Conservation (phyloP, 2,329 filamentous ascomycete genomes). For the Penicillium sp. region DNA sequence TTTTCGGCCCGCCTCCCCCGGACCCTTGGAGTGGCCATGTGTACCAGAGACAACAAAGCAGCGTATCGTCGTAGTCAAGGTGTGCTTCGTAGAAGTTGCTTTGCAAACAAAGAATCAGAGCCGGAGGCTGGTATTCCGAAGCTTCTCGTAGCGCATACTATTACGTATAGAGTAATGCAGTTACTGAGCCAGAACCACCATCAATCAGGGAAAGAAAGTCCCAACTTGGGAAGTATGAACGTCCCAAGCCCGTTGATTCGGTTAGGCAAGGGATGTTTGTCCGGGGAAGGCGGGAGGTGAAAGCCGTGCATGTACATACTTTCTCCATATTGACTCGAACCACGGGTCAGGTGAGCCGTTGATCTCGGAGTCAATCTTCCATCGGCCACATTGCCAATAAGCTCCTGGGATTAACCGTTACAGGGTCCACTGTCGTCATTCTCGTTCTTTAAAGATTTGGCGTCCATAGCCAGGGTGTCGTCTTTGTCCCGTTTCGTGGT, state of each 20-base stretch:
- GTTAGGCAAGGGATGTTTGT: conserved; percentile 23
- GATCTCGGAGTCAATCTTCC: conserved; percentile 17
- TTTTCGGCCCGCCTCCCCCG: conserved; percentile 14
- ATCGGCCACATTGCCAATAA: conserved; percentile 14
- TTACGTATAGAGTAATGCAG: background rate
- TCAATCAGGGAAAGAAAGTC: background rate
- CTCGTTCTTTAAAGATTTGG: background rate
- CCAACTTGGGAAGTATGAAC: background rate
- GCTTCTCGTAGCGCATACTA: background rate
- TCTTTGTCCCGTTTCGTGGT: background rate
- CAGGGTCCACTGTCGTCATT: conserved; percentile 1
- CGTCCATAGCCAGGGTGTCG: background rate
- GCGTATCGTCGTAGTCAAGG: background rate
- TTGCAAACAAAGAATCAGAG: conserved; percentile 1
- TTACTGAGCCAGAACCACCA: background rate
- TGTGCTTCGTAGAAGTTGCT: too few relatives aligned
- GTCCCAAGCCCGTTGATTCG: conserved; percentile 14
- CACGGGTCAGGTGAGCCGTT: conserved; percentile 20
- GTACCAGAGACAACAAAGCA: conserved; percentile 5
- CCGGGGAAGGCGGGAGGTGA: conserved; percentile 15
- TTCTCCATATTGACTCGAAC: conserved; percentile 16
- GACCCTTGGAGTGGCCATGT: conserved; percentile 12
- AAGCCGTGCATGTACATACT: conserved; percentile 15
- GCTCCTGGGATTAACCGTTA: background rate
- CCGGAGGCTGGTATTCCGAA: background rate